Evolutionary conservation across 164 flowering plant genomes (phyloP).

Genomic region (Euptelea pleiosperma): DNA sequence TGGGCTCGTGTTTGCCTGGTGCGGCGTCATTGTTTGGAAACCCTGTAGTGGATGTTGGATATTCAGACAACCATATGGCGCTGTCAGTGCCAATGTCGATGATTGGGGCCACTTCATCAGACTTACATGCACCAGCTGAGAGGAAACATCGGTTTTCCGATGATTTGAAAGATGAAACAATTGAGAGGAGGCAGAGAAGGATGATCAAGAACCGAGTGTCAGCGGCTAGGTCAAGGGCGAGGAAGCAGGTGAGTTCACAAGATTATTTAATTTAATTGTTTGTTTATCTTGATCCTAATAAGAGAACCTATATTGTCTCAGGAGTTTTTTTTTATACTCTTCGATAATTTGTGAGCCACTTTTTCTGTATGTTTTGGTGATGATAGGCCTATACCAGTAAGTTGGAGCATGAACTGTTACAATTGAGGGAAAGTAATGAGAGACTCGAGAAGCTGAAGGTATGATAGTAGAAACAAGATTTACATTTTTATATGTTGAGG

Average conservation of each 20-base stretch:
- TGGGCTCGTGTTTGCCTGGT: conserved; percentile 22
- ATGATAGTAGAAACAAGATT: conserved; percentile 4
- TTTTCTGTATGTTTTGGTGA: conserved; percentile 3
- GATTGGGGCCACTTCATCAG: conserved; percentile 20
- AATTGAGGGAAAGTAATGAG: conserved; percentile 25
- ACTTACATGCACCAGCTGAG: conserved; percentile 13
- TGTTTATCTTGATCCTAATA: too few species aligned
- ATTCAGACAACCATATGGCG: conserved; percentile 26
- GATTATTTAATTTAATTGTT: not conserved
- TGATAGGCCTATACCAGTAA: conserved; percentile 37
- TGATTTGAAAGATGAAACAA: conserved; percentile 45
- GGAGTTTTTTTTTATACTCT: not conserved
- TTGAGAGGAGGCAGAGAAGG: conserved; percentile 54
- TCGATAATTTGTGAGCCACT: not conserved
- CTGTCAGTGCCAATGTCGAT: conserved; percentile 20
- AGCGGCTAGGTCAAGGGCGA: conserved; percentile 64
- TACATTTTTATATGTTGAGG: too few species aligned
- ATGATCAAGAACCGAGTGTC: conserved; percentile 71
- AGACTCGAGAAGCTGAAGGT: conserved; percentile 40
- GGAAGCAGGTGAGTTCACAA: conserved; percentile 42
- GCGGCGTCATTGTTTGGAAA: conserved; percentile 21
- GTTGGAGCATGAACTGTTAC: conserved; percentile 31
- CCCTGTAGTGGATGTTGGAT: conserved; percentile 21
- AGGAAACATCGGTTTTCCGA: conserved; percentile 29
- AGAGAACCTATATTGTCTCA: not conserved